Evolutionary conservation across 78 protist species (phyloP).

Genomic region (Monocercomonoides exilis): DNA sequence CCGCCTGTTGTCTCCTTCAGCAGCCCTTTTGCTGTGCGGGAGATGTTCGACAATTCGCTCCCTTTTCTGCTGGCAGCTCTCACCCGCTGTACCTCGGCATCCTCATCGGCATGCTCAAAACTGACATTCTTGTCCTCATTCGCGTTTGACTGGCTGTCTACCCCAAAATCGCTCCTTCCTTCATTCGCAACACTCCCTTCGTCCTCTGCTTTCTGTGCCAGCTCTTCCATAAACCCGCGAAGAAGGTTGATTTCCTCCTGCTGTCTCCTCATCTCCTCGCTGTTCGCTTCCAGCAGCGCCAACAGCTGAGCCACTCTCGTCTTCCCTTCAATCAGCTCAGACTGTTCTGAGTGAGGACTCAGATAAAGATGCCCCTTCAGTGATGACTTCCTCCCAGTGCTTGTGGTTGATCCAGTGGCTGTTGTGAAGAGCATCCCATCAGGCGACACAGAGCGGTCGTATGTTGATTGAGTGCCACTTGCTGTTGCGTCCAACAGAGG

Average conservation of each 20-base stretch:
- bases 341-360: neutral
- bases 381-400: neutral
- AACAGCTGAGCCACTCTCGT: neutral
- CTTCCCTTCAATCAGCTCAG: neutral
- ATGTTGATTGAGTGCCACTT: neutral
- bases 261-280: neutral
- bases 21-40: too few species aligned
- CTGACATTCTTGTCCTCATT: too few species aligned
- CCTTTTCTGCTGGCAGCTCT: too few species aligned
- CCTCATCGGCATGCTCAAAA: too few species aligned
- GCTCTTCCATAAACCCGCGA: neutral
- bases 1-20: too few species aligned
- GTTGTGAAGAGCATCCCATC: neutral
- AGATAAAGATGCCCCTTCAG: neutral
- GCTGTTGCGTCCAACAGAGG: too few species aligned
- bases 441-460: neutral
- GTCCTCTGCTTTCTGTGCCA: neutral
- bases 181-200: too few species aligned
- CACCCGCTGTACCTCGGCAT: too few species aligned
- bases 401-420: neutral
- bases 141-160: too few species aligned
- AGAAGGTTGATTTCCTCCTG: neutral
- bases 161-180: too few species aligned
- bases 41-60: too few species aligned
- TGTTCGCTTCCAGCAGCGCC: conserved; percentile 1